phyloP scores from a whole-genome alignment of 129 eudicot species.

The Glebionis coronaria region DNA sequence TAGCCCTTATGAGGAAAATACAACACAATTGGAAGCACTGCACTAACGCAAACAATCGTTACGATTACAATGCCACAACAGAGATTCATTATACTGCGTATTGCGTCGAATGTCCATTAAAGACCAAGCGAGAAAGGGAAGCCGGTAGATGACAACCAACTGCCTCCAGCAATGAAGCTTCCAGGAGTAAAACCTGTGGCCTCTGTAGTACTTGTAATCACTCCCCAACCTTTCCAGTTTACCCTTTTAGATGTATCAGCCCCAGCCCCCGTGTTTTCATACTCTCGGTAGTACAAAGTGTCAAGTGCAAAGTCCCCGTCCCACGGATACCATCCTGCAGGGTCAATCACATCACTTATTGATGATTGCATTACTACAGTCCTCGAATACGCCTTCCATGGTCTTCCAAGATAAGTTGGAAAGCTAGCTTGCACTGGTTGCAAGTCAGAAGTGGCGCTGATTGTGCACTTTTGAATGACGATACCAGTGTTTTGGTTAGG shows the following conservation, averaged over 20 bases:
- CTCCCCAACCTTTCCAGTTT: constrained; percentile 47
- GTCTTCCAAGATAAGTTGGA: constrained; percentile 54
- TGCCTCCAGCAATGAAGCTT: constrained; percentile 38
- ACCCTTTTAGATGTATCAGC: constrained; percentile 48
- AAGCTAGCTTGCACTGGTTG: constrained; percentile 23
- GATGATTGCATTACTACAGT: constrained; percentile 50
- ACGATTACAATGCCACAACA: no score
- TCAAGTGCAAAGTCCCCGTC: constrained; percentile 44
- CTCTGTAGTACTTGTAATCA: constrained; percentile 26
- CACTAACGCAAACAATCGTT: no score
- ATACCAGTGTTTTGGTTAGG: constrained; percentile 54
- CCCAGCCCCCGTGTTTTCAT: constrained; percentile 50
- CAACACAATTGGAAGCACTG: no score
- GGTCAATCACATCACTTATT: constrained; percentile 36
- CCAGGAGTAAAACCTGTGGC: constrained; percentile 39
- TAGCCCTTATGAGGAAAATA: no score
- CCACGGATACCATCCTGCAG: constrained; percentile 68
- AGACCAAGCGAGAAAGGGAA: constrained; percentile 29
- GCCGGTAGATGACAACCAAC: constrained; percentile 41
- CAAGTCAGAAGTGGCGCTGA: constrained; percentile 42
- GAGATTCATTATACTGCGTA: no score
- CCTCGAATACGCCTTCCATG: constrained; percentile 61
- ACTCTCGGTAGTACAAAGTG: constrained; percentile 61
- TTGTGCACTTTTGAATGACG: constrained; percentile 36
- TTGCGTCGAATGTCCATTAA: background rate